Base-by-base conservation (phyloP, 352 stramenopile species). In the Globisporangium irregulare region DNA sequence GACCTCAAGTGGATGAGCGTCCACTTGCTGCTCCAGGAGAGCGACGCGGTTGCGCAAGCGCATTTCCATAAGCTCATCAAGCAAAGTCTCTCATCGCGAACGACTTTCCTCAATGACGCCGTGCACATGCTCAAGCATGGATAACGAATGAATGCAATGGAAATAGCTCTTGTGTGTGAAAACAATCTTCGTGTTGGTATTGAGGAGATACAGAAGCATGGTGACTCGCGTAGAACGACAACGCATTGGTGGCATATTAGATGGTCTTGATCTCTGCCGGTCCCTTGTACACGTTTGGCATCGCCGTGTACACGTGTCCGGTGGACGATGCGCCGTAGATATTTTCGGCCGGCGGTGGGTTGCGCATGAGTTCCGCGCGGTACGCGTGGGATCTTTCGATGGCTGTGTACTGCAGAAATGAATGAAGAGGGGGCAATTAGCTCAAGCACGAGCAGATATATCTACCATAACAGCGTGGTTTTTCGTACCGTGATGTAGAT, bases 341-440 rank as follows among this genome's bases (percentile, higher is more conserved):
- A 65, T 93, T 93, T 73, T 93, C 86, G 1, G 83, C 78, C 3
- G 82, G 83, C 7, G 84, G 86, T 0, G 86, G 86, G 73, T 92
- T 94, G 69, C 86, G 84, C 84, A 92, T 93, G 22, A 94, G 80
- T 73, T 94, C 86, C 2, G 86, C 86, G 32, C 86, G 82, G 68
- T 92, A 94, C 9, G 86, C 81, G 62, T 93, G 73, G 53, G 86
- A 92, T 48, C 84, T 75, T 62, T 93, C 81, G 38, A 94, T 85
- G 3, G 84, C 86, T 56, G 88, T 77, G 68, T 92, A 94, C 79
- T 90, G 36, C 36, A 43, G 36, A 43, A 43, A 24, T 18, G 27
- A 9, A 29, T 2, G 27, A 43, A 50, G 27, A 3, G 36, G 51
- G 4, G 29, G 55, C 22, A 67, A 22, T 54, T 8, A 68, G 54